These are phyloP conservation scores for Claviceps arundinis DNA, from an alignment of 2,329 filamentous ascomycete genomes.

Conservation along the genomic window DNA sequence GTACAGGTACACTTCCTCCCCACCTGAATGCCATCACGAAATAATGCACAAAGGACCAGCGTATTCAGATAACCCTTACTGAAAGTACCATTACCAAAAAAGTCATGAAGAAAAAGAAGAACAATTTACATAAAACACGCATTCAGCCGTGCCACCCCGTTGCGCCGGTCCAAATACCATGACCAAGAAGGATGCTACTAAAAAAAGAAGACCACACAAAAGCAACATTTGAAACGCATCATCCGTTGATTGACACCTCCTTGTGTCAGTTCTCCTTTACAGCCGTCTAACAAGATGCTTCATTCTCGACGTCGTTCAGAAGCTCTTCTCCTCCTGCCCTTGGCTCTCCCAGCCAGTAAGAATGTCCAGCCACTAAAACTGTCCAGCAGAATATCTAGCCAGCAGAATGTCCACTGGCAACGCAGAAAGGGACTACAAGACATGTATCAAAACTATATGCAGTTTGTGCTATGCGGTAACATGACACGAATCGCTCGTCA, in stretches of 20 bases:
- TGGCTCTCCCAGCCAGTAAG: too few species aligned
- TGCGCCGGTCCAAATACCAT: not conserved
- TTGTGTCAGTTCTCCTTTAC: not conserved
- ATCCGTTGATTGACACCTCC: not conserved
- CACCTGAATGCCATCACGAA: too few species aligned
- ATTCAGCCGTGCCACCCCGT: not conserved
- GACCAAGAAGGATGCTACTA: not conserved
- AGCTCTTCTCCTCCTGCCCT: too few species aligned
- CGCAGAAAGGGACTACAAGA: not conserved
- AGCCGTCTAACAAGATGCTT: not conserved
- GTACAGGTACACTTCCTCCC: too few species aligned
- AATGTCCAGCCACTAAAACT: too few species aligned
- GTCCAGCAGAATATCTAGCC: too few species aligned
- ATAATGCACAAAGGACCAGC: too few species aligned
- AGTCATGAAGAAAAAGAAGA: not conserved
- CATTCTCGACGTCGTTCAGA: too few species aligned
- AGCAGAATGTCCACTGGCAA: too few species aligned
- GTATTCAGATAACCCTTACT: too few species aligned
- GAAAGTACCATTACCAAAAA: not conserved
- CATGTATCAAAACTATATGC: constrained; percentile 20
- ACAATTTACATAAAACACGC: not conserved
- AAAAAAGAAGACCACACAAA: not conserved
- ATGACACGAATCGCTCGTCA: constrained; percentile 27
- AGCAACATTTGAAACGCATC: not conserved
- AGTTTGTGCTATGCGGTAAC: constrained; percentile 13